Percentiles rank a stretch among this genome's conserved stretches.
Evolutionary conservation across 2,329 filamentous ascomycete genomes (phyloP).

Genomic region (Fusarium devonianum): DNA sequence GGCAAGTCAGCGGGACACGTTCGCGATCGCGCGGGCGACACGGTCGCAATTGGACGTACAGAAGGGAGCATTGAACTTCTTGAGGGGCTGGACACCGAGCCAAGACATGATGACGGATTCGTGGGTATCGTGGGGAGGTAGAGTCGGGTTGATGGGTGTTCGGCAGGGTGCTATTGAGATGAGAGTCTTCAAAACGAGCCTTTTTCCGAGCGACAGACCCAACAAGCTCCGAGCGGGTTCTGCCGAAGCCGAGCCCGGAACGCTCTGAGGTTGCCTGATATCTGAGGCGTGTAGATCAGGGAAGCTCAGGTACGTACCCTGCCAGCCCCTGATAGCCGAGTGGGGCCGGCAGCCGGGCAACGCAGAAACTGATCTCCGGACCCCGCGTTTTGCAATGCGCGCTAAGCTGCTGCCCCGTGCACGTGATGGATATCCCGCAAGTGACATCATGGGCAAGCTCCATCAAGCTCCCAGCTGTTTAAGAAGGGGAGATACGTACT

Average conservation of each 20-base stretch:
- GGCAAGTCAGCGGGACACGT: constrained; percentile 41
- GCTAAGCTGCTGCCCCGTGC: constrained; percentile 36
- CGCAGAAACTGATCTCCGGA: constrained; percentile 35
- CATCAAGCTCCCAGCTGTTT: constrained; percentile 38
- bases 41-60: constrained; percentile 65
- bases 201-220: constrained; percentile 47
- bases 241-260: constrained; percentile 46
- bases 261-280: constrained; percentile 40
- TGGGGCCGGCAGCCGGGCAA: constrained; percentile 1
- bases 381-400: constrained; percentile 39
- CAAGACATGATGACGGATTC: constrained; percentile 72
- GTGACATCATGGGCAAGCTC: constrained; percentile 43
- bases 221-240: constrained; percentile 46
- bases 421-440: constrained; percentile 32
- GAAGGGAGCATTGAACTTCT: constrained; percentile 83
- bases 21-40: constrained; percentile 22
- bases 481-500: constrained; percentile 43
- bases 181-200: constrained; percentile 50
- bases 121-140: constrained; percentile 47
- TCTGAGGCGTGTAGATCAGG: constrained; percentile 11
- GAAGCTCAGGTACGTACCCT: constrained; percentile 21
- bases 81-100: constrained; percentile 70
- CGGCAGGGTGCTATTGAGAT: constrained; percentile 42
- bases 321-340: constrained; percentile 10
- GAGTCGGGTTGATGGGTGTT: constrained; percentile 47